Evolutionary conservation across 192 early-diverging fungal genomes (phyloP).

Genomic region (Cladochytrium replicatum): DNA sequence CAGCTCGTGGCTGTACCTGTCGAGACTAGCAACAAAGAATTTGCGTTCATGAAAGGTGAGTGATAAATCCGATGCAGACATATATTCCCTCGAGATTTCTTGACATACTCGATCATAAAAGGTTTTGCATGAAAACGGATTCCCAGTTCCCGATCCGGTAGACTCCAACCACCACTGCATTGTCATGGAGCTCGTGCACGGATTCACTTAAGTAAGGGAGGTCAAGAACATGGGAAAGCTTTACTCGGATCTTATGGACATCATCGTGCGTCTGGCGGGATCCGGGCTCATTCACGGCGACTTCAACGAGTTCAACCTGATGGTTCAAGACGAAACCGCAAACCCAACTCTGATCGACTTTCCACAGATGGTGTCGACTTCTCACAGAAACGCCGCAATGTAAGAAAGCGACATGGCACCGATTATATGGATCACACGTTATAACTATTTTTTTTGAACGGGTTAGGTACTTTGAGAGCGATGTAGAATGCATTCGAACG

Average conservation of each 20-base stretch:
- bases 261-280: constrained; percentile 89
- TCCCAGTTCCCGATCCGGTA: constrained; percentile 88
- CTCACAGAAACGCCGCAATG: constrained; percentile 88
- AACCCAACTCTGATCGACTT: constrained; percentile 95
- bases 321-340: constrained; percentile 69
- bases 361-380: constrained; percentile 99
- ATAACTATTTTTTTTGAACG: too few species aligned
- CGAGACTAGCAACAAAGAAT: constrained; percentile 97
- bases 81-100: too few species aligned
- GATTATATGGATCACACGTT: too few species aligned
- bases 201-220: constrained; percentile 80
- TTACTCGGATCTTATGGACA: constrained; percentile 90
- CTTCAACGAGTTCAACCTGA: constrained; percentile 99
- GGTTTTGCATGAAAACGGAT: constrained; percentile 86
- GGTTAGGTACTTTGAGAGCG: constrained; percentile 87
- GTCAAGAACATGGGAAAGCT: constrained; percentile 84
- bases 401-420: constrained; percentile 8
- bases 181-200: constrained; percentile 93
- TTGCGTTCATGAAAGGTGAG: constrained; percentile 99
- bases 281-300: constrained; percentile 97
- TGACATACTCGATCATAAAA: too few species aligned
- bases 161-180: constrained; percentile 93
- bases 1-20: constrained; percentile 99
- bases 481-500: constrained; percentile 93
- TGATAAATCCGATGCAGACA: too few species aligned